Conservation (phyloP, 169 alveolate species). For the Besnoitia besnoiti region DNA sequence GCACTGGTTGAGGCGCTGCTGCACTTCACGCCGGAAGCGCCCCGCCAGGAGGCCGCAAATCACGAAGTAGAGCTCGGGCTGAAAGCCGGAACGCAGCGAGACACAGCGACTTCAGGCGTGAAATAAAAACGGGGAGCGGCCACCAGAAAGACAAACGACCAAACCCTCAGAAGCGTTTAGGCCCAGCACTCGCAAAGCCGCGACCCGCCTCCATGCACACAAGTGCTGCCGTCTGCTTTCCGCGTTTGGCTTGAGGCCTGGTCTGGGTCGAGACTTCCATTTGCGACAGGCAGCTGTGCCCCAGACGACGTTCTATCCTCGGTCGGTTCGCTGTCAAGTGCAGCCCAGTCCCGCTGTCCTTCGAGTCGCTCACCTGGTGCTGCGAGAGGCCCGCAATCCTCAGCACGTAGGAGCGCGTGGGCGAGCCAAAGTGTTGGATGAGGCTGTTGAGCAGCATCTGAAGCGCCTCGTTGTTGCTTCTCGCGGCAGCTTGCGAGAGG, state of each 20-base stretch:
- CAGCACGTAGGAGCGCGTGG: constrained; percentile 22
- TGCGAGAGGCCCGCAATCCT: constrained; percentile 31
- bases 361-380: background rate
- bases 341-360: no score
- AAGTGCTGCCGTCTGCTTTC: no score
- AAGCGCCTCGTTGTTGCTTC: constrained; percentile 36
- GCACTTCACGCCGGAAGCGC: constrained; percentile 26
- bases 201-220: no score
- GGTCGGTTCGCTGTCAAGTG: no score
- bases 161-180: no score
- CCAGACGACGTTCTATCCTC: no score
- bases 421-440: constrained; percentile 43
- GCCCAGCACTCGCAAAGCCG: no score
- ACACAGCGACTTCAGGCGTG: background rate
- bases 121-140: no score
- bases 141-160: no score
- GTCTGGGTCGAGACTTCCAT: no score
- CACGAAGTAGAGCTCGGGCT: constrained; percentile 45
- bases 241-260: no score
- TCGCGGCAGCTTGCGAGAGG: constrained; percentile 20
- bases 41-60: constrained; percentile 39
- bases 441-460: constrained; percentile 30
- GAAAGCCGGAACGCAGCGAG: background rate
- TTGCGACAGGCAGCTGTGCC: no score
- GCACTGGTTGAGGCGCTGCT: constrained; percentile 24